A percentile compares a stretch with the other conserved stretches of the same genome.
Evolutionary conservation across 1,139 yeast genomes (phyloP).

Genomic region (Kodamaea ohmeri): DNA sequence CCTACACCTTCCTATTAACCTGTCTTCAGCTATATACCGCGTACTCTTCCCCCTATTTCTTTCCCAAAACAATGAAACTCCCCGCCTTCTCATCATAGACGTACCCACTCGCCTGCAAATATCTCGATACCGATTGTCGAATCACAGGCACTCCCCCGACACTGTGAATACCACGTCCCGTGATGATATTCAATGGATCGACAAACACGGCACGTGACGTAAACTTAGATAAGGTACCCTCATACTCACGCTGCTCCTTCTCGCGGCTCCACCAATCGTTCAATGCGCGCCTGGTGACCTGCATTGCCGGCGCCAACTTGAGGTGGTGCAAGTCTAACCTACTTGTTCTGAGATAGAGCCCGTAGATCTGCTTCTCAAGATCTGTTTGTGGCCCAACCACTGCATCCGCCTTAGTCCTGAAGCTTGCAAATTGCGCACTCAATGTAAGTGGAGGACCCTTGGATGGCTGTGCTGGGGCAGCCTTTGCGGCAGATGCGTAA

Average conservation of each 20-base stretch:
- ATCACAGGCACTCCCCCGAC: constrained; percentile 48
- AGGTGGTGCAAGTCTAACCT: constrained; percentile 54
- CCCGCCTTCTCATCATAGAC: constrained; percentile 46
- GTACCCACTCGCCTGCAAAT: constrained; percentile 33
- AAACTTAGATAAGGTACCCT: constrained; percentile 34
- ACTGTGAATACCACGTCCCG: constrained; percentile 68
- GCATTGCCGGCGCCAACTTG: constrained; percentile 43
- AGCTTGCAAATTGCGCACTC: constrained; percentile 14
- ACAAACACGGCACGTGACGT: constrained; percentile 33
- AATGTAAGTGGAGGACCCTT: constrained; percentile 7
- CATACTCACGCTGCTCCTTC: constrained; percentile 32
- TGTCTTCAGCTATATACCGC: not conserved
- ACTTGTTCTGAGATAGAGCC: constrained; percentile 15
- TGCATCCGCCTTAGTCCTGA: constrained; percentile 10
- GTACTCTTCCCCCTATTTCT: constrained; percentile 1
- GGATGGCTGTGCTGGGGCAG: constrained; percentile 1
- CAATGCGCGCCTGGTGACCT: constrained; percentile 30
- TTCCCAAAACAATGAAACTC: constrained; percentile 33
- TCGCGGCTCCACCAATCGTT: constrained; percentile 58
- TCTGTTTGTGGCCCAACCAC: constrained; percentile 1
- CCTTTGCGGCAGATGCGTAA: constrained; percentile 4
- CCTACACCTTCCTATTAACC: not conserved
- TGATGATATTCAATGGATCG: constrained; percentile 41
- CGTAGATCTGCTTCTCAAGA: constrained; percentile 4
- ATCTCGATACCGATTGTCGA: constrained; percentile 34